Conservation (phyloP, 2,329 filamentous ascomycete species). For the Fusarium continuum region DNA sequence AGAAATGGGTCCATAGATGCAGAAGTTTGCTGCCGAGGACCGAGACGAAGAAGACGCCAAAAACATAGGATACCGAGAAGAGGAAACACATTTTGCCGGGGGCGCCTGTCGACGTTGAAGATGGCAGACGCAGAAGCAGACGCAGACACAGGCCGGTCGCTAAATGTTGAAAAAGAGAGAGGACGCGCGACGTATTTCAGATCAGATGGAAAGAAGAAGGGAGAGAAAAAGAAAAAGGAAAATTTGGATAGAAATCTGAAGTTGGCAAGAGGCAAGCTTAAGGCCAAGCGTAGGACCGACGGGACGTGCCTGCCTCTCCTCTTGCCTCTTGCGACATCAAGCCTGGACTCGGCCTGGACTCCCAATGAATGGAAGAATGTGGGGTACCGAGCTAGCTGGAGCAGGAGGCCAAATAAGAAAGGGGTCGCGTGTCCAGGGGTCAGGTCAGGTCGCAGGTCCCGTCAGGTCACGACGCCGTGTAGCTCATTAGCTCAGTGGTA, state of each 20-base stretch:
- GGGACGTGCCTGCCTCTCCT: too few species aligned
- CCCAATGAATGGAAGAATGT: conserved; percentile 28
- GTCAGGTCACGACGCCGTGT: too few species aligned
- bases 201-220: not conserved
- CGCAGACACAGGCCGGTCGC: conserved; percentile 15
- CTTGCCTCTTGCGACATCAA: not conserved
- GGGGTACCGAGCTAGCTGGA: conserved; percentile 15
- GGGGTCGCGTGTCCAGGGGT: conserved; percentile 38
- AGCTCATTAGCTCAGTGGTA: conserved; percentile 7
- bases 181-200: conserved; percentile 8
- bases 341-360: conserved; percentile 19
- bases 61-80: conserved; percentile 41
- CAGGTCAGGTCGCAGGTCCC: too few species aligned
- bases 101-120: conserved; percentile 20
- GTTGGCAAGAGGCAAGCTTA: too few species aligned
- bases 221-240: conserved; percentile 3
- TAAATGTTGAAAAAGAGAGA: conserved; percentile 7
- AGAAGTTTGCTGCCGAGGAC: conserved; percentile 43
- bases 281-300: too few species aligned
- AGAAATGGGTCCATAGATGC: conserved; percentile 42
- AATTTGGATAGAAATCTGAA: too few species aligned
- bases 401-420: conserved; percentile 36
- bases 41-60: conserved; percentile 45
- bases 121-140: conserved; percentile 6
- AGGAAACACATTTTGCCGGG: conserved; percentile 34